Base-by-base conservation (phyloP, 176 grass and related monocot species). In the Cocos nucifera region DNA sequence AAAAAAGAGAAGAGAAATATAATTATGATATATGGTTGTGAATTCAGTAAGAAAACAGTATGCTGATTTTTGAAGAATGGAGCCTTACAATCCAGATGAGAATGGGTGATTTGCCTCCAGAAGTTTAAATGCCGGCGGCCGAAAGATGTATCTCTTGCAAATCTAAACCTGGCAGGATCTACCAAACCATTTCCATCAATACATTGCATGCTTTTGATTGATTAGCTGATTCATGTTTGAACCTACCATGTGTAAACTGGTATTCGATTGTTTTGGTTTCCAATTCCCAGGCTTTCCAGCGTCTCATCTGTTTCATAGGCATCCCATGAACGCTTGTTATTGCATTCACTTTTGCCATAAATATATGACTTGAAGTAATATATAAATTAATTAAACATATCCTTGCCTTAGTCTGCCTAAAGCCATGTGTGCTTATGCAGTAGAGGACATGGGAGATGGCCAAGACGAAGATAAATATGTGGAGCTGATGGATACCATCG, bases 91-190 rank as follows among this genome's bases (percentile, higher is more conserved):
- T 68, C 65, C 65, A 68, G 12, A 68, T 22, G 9, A 68, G 52
- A 21, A 68, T 3, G 5, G 52, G 65, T 2, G 65, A 68, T 9
- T 56, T 57, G 65, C 65, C n/a, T 68, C 65, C 65, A 68, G 26
- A 68, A 56, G 53, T 44, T 56, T 53, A 68, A 56, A n/a, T 68
- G 65, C 9, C 53, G 65, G 6, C 65, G 65, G 0, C 51, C 65
- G 6, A 68, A 68, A 12, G 65, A 68, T 68, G 65, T 68, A 15
- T 68, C 65, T 19, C 65, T 68, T 68, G 65, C 53, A 39, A 68
- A 68, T 19, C 65, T 54, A 39, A 68, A 68, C 27, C 65, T 68
- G 53, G 20, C 25, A 56, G 65, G 65, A 39, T 68, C 65, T 65
- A 5, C 15, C 21, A 8, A 22, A 51, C 4, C 14, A 28, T 28